Percentiles rank a stretch among this genome's conserved stretches.
Conservation (phyloP, 1,284 basidiomycete species). For the Malassezia brasiliensis region DNA sequence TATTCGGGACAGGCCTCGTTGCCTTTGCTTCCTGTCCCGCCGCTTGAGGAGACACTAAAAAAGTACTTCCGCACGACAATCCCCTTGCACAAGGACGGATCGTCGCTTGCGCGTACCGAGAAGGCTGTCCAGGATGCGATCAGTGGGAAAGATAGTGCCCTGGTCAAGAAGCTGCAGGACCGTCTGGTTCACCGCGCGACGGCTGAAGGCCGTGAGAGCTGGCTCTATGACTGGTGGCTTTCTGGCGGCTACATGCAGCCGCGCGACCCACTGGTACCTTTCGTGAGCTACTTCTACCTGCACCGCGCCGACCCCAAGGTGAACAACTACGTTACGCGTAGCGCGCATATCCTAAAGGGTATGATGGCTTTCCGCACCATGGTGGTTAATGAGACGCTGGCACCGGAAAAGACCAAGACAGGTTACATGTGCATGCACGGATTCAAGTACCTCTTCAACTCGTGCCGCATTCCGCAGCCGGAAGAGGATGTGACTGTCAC, state of each 20-base stretch:
- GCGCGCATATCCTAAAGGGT: slow-evolving; percentile 41
- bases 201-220: slow-evolving; percentile 57
- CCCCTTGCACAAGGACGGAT: slow-evolving; percentile 26
- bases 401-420: slow-evolving; percentile 77
- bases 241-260: slow-evolving; percentile 60
- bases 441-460: slow-evolving; percentile 98
- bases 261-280: slow-evolving; percentile 80
- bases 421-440: slow-evolving; percentile 82
- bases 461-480: slow-evolving; percentile 71
- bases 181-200: slow-evolving; percentile 65
- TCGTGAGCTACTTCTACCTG: slow-evolving; percentile 89
- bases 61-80: slow-evolving; percentile 41
- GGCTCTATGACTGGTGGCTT: slow-evolving; percentile 98
- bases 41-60: slow-evolving; percentile 38
- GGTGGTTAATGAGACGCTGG: slow-evolving; percentile 57
- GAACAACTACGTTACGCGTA: slow-evolving; percentile 30
- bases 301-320: slow-evolving; percentile 58
- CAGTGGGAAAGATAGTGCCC: slow-evolving; percentile 62
- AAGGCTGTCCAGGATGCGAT: slow-evolving; percentile 53
- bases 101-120: slow-evolving; percentile 30
- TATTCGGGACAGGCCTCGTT: slow-evolving; percentile 38
- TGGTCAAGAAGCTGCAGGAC: slow-evolving; percentile 66
- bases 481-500: slow-evolving; percentile 74
- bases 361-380: slow-evolving; percentile 43
- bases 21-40: slow-evolving; percentile 43